Conservation (phyloP, 1,284 basidiomycete species). For the Mrakiaceae sp. region DNA sequence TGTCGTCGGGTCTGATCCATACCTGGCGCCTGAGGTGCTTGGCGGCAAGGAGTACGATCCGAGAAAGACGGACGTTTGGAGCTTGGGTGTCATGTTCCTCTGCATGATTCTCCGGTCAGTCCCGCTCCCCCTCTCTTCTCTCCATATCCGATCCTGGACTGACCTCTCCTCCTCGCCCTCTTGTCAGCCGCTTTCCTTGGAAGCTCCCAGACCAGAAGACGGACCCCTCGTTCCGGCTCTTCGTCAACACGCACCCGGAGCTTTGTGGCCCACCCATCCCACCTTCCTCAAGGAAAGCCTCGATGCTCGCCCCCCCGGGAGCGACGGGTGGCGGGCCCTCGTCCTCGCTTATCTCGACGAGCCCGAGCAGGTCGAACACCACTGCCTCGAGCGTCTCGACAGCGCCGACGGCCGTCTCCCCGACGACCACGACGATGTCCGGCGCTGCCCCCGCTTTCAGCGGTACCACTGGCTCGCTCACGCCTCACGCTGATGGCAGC, state of each 20-base stretch:
- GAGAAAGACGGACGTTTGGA: conserved; percentile 96
- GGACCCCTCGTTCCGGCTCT: conserved; percentile 57
- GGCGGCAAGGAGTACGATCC: conserved; percentile 74
- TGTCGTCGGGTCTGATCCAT: conserved; percentile 94
- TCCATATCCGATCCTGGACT: not conserved
- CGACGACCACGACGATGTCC: not conserved
- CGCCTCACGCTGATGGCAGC: not conserved
- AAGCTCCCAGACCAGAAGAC: conserved; percentile 92
- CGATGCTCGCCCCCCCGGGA: not conserved
- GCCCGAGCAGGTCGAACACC: conserved; percentile 15
- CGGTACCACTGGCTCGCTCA: not conserved
- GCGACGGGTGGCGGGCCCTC: not conserved
- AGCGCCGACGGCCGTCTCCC: conserved; percentile 12
- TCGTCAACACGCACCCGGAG: conserved; percentile 85
- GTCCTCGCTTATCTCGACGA: conserved; percentile 20
- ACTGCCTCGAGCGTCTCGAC: conserved; percentile 21
- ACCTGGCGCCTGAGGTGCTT: conserved; percentile 96
- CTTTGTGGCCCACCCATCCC: conserved; percentile 40
- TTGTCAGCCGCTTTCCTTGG: conserved; percentile 86
- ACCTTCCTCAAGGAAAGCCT: conserved; percentile 4
- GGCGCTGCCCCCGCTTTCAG: not conserved
- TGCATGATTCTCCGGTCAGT: conserved; percentile 71
- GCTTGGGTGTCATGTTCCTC: conserved; percentile 95
- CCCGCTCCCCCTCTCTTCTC: not conserved
- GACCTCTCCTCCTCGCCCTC: not conserved